A percentile compares a stretch with the other conserved stretches of the same genome.
These are phyloP conservation scores for Sporothrix globosa DNA, from an alignment of 2,329 filamentous ascomycete genomes.

Conservation along the genomic window DNA sequence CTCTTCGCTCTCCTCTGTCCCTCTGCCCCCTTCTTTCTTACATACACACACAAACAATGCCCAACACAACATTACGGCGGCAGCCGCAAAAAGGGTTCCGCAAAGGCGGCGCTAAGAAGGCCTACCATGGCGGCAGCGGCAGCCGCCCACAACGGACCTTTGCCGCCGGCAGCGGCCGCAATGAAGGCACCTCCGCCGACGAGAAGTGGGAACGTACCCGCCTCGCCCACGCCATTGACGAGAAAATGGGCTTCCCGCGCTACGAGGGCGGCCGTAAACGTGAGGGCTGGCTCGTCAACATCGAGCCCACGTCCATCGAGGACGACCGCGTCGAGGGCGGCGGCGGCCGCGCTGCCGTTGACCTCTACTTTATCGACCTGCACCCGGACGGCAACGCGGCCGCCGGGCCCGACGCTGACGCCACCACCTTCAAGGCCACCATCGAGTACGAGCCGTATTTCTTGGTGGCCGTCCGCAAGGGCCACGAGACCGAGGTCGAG, in stretches of 20 bases:
- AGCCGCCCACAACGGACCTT: slow-evolving; percentile 65
- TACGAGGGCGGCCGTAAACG: slow-evolving; percentile 84
- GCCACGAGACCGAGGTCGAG: slow-evolving; percentile 89
- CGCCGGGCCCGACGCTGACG: slow-evolving; percentile 72
- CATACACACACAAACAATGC: slow-evolving; percentile 49
- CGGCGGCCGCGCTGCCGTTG: slow-evolving; percentile 84
- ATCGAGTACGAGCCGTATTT: slow-evolving; percentile 98
- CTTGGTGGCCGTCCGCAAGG: slow-evolving; percentile 83
- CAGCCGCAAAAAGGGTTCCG: slow-evolving; percentile 66
- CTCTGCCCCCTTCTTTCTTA: background rate
- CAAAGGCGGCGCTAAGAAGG: slow-evolving; percentile 66
- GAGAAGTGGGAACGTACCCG: slow-evolving; percentile 87
- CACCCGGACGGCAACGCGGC: slow-evolving; percentile 91
- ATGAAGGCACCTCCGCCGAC: slow-evolving; percentile 86
- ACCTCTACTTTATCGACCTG: slow-evolving; percentile 96
- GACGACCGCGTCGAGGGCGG: slow-evolving; percentile 83
- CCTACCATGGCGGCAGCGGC: slow-evolving; percentile 68
- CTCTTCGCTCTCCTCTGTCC: background rate
- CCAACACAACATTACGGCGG: slow-evolving; percentile 61
- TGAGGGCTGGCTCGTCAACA: slow-evolving; percentile 91
- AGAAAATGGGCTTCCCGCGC: slow-evolving; percentile 88
- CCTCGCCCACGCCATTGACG: slow-evolving; percentile 87
- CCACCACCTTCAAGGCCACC: slow-evolving; percentile 91
- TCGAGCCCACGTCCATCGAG: slow-evolving; percentile 85
- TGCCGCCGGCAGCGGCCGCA: slow-evolving; percentile 70